Percentiles rank a stretch among this genome's conserved stretches.
phyloP scores from a whole-genome alignment of 768 basidiomycete genomes.

The Tricholoma matsutake region DNA sequence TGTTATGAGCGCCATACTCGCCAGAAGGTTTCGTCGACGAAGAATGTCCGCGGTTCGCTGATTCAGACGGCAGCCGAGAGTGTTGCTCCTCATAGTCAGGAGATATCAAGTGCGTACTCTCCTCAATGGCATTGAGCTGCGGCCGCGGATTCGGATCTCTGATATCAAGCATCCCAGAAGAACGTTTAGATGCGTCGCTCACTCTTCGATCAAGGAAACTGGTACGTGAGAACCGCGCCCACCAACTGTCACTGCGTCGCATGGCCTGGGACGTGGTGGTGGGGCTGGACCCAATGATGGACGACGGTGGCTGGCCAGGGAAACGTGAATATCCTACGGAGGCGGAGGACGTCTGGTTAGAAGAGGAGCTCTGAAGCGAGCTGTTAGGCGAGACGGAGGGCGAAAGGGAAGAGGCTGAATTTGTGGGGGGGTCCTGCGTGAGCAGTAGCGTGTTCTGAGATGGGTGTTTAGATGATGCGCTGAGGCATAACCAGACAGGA shows the following conservation, averaged over 20 bases:
- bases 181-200: slow-evolving; percentile 36
- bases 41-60: slow-evolving; percentile 9
- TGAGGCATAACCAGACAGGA: slow-evolving; percentile 17
- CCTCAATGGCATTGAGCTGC: slow-evolving; percentile 55
- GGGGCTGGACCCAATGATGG: slow-evolving; percentile 38
- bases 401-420: slow-evolving; percentile 22
- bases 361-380: slow-evolving; percentile 20
- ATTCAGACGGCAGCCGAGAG: slow-evolving; percentile 11
- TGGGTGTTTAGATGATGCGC: slow-evolving; percentile 37
- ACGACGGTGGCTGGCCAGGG: slow-evolving; percentile 31
- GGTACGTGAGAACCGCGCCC: slow-evolving; percentile 67
- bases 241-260: slow-evolving; percentile 73
- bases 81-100: slow-evolving; percentile 15
- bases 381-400: slow-evolving; percentile 27
- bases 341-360: slow-evolving; percentile 25
- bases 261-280: slow-evolving; percentile 44
- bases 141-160: slow-evolving; percentile 82
- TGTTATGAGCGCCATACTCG: slow-evolving; percentile 37
- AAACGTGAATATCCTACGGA: slow-evolving; percentile 25
- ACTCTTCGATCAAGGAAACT: slow-evolving; percentile 58
- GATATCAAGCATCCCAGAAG: slow-evolving; percentile 45
- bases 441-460: slow-evolving; percentile 31
- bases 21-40: slow-evolving; percentile 11
- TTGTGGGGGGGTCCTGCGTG: slow-evolving; percentile 18
- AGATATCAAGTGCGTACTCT: slow-evolving; percentile 38